Evolutionary conservation across 805 yeast species (phyloP).

Genomic region (Wickerhamomyces strasburgensis): DNA sequence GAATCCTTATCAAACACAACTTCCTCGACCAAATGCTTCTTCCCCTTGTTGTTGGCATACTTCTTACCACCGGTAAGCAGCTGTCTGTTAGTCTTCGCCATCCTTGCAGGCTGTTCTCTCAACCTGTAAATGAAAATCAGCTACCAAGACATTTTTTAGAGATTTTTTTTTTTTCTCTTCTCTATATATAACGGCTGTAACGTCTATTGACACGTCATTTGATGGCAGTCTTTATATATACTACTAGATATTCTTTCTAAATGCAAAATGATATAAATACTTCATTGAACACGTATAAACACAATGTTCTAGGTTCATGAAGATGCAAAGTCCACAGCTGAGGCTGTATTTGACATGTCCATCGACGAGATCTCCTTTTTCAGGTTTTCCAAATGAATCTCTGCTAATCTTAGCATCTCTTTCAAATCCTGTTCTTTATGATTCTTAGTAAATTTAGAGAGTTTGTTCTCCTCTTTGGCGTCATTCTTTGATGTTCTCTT

Average conservation of each 20-base stretch:
- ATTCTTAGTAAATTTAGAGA: constrained; percentile 4
- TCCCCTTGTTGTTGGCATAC: constrained; percentile 64
- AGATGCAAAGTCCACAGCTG: no score
- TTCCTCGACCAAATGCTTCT: constrained; percentile 70
- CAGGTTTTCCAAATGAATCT: constrained; percentile 14
- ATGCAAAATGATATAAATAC: no score
- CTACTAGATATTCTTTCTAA: constrained; percentile 1
- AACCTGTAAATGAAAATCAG: not conserved
- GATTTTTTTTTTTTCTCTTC: no score
- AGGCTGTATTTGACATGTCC: no score
- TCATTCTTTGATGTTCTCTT: constrained; percentile 9
- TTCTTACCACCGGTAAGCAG: constrained; percentile 83
- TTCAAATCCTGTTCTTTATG: constrained; percentile 21
- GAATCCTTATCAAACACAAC: constrained; percentile 77
- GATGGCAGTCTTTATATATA: no score
- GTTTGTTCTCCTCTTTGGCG: constrained; percentile 1
- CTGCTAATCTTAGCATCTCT: constrained; percentile 22
- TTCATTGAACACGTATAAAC: no score
- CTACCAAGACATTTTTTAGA: not conserved
- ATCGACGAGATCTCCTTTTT: constrained; percentile 2
- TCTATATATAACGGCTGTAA: no score
- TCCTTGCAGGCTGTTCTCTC: constrained; percentile 17
- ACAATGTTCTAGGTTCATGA: no score
- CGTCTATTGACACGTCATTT: no score
- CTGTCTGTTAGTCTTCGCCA: constrained; percentile 57